Evolutionary conservation across 108 stramenopile genomes (phyloP).

Genomic region (Asterionellopsis glacialis): DNA sequence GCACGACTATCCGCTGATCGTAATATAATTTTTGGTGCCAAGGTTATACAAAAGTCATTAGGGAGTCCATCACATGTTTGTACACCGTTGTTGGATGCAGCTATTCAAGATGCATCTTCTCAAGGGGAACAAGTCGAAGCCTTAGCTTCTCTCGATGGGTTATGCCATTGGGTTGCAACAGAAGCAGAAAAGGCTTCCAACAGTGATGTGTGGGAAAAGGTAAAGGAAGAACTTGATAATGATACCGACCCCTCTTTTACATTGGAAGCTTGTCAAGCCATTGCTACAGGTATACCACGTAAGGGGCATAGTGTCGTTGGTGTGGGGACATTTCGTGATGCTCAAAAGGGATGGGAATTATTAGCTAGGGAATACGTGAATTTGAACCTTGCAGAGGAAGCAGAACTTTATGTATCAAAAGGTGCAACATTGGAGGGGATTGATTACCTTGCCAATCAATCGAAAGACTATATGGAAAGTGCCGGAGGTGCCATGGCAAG

Average conservation of each 20-base stretch:
- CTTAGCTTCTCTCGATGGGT: constrained; percentile 1
- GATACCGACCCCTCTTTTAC: not conserved
- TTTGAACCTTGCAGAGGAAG: constrained; percentile 37
- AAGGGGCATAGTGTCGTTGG: constrained; percentile 69
- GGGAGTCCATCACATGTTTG: constrained; percentile 5
- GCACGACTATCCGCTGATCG: constrained; percentile 1
- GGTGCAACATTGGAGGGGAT: constrained; percentile 48
- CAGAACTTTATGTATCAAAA: constrained; percentile 45
- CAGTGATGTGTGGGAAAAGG: not conserved
- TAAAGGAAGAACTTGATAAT: not conserved
- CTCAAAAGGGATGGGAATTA: constrained; percentile 44
- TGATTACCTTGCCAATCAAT: constrained; percentile 63
- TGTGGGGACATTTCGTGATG: constrained; percentile 63
- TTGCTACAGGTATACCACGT: constrained; percentile 68
- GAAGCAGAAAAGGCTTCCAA: not conserved
- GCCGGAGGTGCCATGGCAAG: constrained; percentile 86
- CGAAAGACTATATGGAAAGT: constrained; percentile 45
- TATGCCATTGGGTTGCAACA: constrained; percentile 11
- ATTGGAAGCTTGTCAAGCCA: constrained; percentile 59
- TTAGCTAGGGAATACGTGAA: constrained; percentile 56
- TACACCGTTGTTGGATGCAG: constrained; percentile 7
- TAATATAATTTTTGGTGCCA: constrained; percentile 11
- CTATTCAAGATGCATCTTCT: not conserved
- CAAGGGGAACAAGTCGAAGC: not conserved
- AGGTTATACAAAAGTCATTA: constrained; percentile 11